Evolutionary conservation across 2,329 filamentous ascomycete species (phyloP), one percentile per base, ranked within the genome.

Genomic region (Epichloe brachyelytri): DNA sequence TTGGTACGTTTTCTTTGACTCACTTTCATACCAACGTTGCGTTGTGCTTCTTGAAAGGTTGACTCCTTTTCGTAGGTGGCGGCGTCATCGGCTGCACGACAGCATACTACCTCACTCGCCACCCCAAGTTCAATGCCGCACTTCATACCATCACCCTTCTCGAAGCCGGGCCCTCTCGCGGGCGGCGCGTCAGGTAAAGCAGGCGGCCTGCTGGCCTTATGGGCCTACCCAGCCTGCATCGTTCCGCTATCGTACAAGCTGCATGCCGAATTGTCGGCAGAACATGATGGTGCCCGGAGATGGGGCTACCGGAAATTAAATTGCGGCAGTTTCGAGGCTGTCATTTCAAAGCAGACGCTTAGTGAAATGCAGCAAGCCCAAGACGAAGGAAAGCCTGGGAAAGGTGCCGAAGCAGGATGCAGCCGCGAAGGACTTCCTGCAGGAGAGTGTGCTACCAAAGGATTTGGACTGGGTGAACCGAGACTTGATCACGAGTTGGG

Each of bases 131-230:
- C 71, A 77, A 93, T 64, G 81, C 83, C 41, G 68, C 77, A 20
- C 78, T 79, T 49, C 87, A 95, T 65, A 83, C 75, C 49, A 84
- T 97, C 60, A 95, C 86, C 1, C 74, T 98, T 33, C 76, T 97
- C 50, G 93, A 98, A 72, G 89, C 93, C 0, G 82, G 82, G 3
- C 78, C 83, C 19, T 76, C 83, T 97, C 56, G 93, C 93, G 6
- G 81, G 88, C n/a, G 91, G 87, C 22, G 91, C 93, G 38, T 95
- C 89, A 8, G 93, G 93, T 40, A 97, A 96, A 70, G 91, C 93
- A 0, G 93, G 93, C 15, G 93, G 93, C 1, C 75, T 98, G 4
- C 76, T 98, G 20, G 93, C 84, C 1, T 73, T 90, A 15, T 97
- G 91, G 89, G 93, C 91, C 1, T 96, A 95, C 62, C 93, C 93